phyloP scores from a whole-genome alignment of 495 filamentous ascomycete species.

The Penicillium salamii region DNA sequence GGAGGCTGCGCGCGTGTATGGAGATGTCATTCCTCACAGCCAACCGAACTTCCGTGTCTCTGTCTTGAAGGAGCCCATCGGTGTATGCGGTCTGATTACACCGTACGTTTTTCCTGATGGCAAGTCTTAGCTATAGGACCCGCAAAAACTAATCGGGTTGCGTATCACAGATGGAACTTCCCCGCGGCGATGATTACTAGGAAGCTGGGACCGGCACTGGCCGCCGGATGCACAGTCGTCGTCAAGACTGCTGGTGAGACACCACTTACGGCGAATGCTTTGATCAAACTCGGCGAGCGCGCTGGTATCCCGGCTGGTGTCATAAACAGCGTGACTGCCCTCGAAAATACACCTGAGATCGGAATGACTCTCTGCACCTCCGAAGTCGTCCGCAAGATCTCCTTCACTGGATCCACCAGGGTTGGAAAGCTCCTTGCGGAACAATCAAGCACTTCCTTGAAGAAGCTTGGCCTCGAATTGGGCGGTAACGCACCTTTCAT shows the following conservation, averaged over 20 bases:
- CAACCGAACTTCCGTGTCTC: slow-evolving; percentile 39
- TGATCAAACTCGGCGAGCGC: slow-evolving; percentile 50
- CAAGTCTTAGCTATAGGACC: no score
- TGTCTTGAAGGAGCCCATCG: slow-evolving; percentile 33
- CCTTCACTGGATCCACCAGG: slow-evolving; percentile 31
- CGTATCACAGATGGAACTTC: no score
- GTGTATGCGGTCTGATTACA: slow-evolving; percentile 34
- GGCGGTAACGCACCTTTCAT: slow-evolving; percentile 85
- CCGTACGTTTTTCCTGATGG: slow-evolving; percentile 85
- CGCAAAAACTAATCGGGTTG: no score
- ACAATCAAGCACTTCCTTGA: slow-evolving; percentile 60
- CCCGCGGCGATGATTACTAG: slow-evolving; percentile 82
- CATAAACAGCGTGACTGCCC: slow-evolving; percentile 24
- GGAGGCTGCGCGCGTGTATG: slow-evolving; percentile 60
- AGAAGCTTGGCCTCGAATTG: slow-evolving; percentile 81
- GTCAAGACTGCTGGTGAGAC: slow-evolving; percentile 50
- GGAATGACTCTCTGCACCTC: slow-evolving; percentile 16
- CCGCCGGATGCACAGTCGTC: slow-evolving; percentile 49
- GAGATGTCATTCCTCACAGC: slow-evolving; percentile 63
- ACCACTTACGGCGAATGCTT: slow-evolving; percentile 42
- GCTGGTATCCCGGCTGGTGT: slow-evolving; percentile 13
- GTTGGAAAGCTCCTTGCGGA: slow-evolving; percentile 24
- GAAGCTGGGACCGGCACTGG: slow-evolving; percentile 61
- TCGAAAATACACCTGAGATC: slow-evolving; percentile 32
- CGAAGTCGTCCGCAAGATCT: slow-evolving; percentile 49